These are phyloP conservation scores for Umbelopsis sp. DNA, from an alignment of 192 early-diverging fungal species.

Conservation along the genomic window DNA sequence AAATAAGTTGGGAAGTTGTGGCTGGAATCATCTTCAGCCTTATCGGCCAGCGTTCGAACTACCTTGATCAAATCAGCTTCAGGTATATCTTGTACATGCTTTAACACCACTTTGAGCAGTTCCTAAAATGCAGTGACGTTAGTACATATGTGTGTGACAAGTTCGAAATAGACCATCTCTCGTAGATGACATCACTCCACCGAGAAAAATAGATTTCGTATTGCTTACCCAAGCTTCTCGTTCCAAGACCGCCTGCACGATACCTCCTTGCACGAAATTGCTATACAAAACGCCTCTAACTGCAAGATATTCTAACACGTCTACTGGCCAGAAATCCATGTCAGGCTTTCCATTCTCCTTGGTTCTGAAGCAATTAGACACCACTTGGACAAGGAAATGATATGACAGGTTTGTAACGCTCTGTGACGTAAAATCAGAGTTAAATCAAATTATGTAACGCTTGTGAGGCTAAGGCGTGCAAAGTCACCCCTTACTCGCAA, in stretches of 20 bases:
- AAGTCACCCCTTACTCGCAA: background rate
- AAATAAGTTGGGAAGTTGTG: constrained; percentile 30
- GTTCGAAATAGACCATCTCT: background rate
- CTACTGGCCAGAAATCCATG: constrained; percentile 44
- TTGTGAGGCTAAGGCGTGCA: no score
- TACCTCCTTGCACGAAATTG: constrained; percentile 34
- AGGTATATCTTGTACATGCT: constrained; percentile 49
- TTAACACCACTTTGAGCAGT: constrained; percentile 44
- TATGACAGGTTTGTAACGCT: constrained; percentile 44
- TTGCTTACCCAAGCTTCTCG: constrained; percentile 45
- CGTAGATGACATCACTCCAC: constrained; percentile 1
- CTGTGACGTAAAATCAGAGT: background rate
- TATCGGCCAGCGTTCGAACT: constrained; percentile 43
- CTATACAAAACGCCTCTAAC: constrained; percentile 31
- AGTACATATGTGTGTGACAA: background rate
- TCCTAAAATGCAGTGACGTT: constrained; percentile 2
- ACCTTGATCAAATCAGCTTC: constrained; percentile 47
- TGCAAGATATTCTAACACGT: constrained; percentile 43
- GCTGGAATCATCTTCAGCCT: constrained; percentile 19
- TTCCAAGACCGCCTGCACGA: constrained; percentile 44
- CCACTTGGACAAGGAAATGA: constrained; percentile 39
- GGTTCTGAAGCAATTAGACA: constrained; percentile 36
- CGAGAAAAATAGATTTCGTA: background rate
- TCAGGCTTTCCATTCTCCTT: constrained; percentile 37
- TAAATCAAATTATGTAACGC: background rate